phyloP scores from a whole-genome alignment of 2,329 filamentous ascomycete genomes.

The Cytospora schulzeri region DNA sequence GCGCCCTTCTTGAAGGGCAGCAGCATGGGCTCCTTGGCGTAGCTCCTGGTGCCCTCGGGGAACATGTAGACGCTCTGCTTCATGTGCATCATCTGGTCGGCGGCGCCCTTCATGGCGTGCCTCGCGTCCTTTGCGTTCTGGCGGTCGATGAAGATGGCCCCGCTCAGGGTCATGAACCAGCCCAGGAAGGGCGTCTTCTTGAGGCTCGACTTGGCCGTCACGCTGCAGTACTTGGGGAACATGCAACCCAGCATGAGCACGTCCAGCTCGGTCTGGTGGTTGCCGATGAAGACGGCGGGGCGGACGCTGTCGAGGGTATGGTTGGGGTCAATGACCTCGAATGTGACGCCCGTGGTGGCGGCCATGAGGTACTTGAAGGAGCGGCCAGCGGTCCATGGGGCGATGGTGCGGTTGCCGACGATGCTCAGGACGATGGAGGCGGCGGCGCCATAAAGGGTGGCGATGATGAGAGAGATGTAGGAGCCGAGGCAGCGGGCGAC shows the following conservation, averaged over 20 bases:
- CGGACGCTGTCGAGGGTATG: conserved; percentile 65
- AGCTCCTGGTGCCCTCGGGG: conserved; percentile 90
- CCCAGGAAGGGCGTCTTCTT: conserved; percentile 81
- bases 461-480: conserved; percentile 63
- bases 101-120: conserved; percentile 82
- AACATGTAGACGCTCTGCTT: conserved; percentile 83
- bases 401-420: conserved; percentile 70
- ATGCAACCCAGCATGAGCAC: conserved; percentile 86
- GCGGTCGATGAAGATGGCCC: conserved; percentile 94
- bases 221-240: conserved; percentile 88
- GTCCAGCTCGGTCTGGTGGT: conserved; percentile 96
- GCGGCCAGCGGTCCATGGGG: conserved; percentile 83
- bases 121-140: conserved; percentile 80
- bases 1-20: conserved; percentile 99
- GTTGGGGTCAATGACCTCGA: conserved; percentile 70
- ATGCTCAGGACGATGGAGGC: conserved; percentile 72
- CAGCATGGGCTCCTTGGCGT: conserved; percentile 76
- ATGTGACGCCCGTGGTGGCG: conserved; percentile 73
- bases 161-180: conserved; percentile 89
- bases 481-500: conserved; percentile 67
- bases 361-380: conserved; percentile 80
- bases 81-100: conserved; percentile 72
- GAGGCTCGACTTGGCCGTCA: conserved; percentile 88
- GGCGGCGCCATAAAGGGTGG: conserved; percentile 73
- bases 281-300: conserved; percentile 88